Evolutionary conservation across 345 rosid genomes (phyloP).

Genomic region (Lenwebbia sp.): DNA sequence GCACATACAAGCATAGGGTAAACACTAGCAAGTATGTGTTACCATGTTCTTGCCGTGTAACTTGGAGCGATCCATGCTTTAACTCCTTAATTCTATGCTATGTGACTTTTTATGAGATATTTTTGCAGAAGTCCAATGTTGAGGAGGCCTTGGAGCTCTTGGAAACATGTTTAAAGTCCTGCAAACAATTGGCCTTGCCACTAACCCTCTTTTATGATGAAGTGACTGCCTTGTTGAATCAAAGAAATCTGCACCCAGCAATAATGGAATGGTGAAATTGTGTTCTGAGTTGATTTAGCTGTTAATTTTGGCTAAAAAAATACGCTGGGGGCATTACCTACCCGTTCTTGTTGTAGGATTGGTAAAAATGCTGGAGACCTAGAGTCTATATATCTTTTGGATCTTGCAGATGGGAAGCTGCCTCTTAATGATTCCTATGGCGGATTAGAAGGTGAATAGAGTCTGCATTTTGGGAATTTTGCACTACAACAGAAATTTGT

Average conservation of each 20-base stretch:
- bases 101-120: not conserved
- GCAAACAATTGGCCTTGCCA: slow-evolving; percentile 47
- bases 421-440: slow-evolving; percentile 21
- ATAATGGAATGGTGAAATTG: slow-evolving; percentile 63
- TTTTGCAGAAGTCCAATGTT: slow-evolving; percentile 45
- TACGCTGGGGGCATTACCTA: not conserved
- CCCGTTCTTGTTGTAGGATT: slow-evolving; percentile 32
- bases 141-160: slow-evolving; percentile 74
- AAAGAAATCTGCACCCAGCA: slow-evolving; percentile 49
- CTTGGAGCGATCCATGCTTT: not conserved
- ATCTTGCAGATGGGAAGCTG: slow-evolving; percentile 54
- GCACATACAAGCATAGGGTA: not conserved
- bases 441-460: slow-evolving; percentile 56
- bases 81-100: not conserved
- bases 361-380: slow-evolving; percentile 70
- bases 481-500: not conserved
- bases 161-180: slow-evolving; percentile 55
- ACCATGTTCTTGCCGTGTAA: not conserved
- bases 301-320: not conserved
- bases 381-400: slow-evolving; percentile 61
- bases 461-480: not conserved
- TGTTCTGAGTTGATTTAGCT: not conserved
- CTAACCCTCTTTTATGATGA: slow-evolving; percentile 68
- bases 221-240: slow-evolving; percentile 36
- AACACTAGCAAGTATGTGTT: not conserved